These are phyloP conservation scores for Sordaria brevicollis DNA, from an alignment of 495 filamentous ascomycete genomes.

Conservation along the genomic window DNA sequence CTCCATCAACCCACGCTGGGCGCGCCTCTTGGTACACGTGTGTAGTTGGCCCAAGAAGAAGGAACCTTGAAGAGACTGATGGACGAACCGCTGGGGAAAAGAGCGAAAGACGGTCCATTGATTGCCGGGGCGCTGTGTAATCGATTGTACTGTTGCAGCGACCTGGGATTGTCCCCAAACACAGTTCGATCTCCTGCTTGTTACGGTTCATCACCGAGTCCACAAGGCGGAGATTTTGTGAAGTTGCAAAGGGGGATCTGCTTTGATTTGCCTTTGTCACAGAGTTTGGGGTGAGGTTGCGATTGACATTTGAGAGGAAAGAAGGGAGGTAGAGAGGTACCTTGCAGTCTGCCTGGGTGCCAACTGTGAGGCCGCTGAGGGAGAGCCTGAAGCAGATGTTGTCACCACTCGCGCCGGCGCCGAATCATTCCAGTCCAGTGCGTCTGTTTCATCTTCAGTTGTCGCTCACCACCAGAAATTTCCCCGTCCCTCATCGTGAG, in stretches of 20 bases:
- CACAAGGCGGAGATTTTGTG: not conserved
- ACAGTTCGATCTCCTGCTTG: not conserved
- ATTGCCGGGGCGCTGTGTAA: not conserved
- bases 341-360: not conserved
- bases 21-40: not conserved
- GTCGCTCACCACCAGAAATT: not conserved
- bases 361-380: not conserved
- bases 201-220: no score
- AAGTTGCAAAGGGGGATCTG: not conserved
- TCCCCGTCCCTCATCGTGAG: not conserved
- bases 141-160: not conserved
- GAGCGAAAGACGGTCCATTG: not conserved
- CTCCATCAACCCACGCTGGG: not conserved
- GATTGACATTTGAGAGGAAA: not conserved
- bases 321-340: not conserved
- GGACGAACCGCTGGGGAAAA: not conserved
- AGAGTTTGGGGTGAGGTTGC: not conserved
- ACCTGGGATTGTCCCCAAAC: not conserved
- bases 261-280: not conserved
- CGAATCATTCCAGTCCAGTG: not conserved
- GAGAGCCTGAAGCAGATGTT: not conserved
- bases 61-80: not conserved
- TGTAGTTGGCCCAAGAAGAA: no score
- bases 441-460: not conserved
- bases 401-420: not conserved